Evolutionary conservation across 2,329 filamentous ascomycete species (phyloP).

Genomic region (Microsporum ferrugineum): DNA sequence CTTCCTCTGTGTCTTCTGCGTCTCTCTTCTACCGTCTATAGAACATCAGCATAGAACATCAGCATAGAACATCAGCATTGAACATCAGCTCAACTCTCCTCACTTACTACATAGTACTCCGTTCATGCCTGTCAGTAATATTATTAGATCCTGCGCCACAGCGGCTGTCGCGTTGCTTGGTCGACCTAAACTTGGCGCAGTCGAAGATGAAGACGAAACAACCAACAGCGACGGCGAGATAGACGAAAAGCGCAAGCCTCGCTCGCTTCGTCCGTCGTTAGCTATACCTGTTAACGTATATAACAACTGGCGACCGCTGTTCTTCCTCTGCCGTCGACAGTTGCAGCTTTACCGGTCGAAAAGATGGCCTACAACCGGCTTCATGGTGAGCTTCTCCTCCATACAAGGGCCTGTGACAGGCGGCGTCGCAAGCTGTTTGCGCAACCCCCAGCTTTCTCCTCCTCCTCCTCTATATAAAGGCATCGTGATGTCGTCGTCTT

Average conservation of each 20-base stretch:
- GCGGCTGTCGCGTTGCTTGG: not conserved
- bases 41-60: no score
- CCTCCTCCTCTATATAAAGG: not conserved
- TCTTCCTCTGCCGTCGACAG: not conserved
- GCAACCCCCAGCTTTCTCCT: not conserved
- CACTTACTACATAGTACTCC: not conserved
- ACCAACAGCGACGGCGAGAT: not conserved
- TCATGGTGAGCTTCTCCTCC: not conserved
- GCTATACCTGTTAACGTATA: not conserved
- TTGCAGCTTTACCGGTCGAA: not conserved
- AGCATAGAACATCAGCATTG: no score
- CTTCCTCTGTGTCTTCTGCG: no score
- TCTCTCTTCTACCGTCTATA: no score
- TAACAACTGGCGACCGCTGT: no score
- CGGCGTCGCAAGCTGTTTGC: not conserved
- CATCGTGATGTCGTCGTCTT: not conserved
- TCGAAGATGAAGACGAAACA: not conserved
- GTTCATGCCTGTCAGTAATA: not conserved
- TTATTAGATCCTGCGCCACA: not conserved
- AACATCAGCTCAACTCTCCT: not conserved
- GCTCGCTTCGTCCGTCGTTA: not conserved
- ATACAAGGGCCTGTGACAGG: not conserved
- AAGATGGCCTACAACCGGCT: slow-evolving; percentile 6
- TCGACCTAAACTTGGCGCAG: not conserved
- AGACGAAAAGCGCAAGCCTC: not conserved